Base-by-base conservation (phyloP, 1,284 basidiomycete genomes). In the Leccinum angustisporum region DNA sequence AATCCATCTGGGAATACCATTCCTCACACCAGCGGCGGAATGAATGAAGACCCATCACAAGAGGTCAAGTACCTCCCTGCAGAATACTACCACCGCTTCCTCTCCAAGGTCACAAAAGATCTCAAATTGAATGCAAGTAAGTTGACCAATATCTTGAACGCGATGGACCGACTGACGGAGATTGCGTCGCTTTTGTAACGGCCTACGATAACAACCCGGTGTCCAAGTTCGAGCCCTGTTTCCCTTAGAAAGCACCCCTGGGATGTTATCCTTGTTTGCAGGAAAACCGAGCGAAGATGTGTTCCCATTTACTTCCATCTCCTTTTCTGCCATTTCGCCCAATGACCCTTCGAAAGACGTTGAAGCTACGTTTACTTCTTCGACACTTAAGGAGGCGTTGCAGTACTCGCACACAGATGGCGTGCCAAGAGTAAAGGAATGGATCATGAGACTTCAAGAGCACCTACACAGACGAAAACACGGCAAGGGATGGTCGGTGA, bases 201-300 rank as follows among this genome's bases (percentile, higher is more conserved):
- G 10, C 9, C n/a, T 9, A 11, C 18, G 13, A 14, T 50, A n/a
- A 53, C 51, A 30, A 30, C n/a, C 10, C 3, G 51, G n/a, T n/a
- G 9, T 25, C 34, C 53, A 33, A 54, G 31, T 54, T 38, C 25
- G 54, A 40, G 16, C 25, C 14, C 38, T 56, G 10, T 21, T 57
- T 51, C 64, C 57, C 8, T 31, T 63, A 50, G 63, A 59, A 40
- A n/a, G n/a, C 40, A 34, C 52, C 11, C 43, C 31, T 9, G 55
- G 58, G n/a, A 21, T 61, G 18, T 34, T 56, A 48, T 51, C 59
- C 14, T 36, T 63, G 43, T 5, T 58, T 25, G 48, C 36, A 18
- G 52, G 65, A n/a, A 54, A 62, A 56, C 55, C 40, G 40, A 51
- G 33, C 31, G 56, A 64, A 36, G 38, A 56, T 54, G 31, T 34